A percentile compares a stretch with the other conserved stretches of the same genome.
These are phyloP conservation scores for Triticum timopheevii DNA, from an alignment of 176 grass and related monocot genomes.

Conservation along the genomic window DNA sequence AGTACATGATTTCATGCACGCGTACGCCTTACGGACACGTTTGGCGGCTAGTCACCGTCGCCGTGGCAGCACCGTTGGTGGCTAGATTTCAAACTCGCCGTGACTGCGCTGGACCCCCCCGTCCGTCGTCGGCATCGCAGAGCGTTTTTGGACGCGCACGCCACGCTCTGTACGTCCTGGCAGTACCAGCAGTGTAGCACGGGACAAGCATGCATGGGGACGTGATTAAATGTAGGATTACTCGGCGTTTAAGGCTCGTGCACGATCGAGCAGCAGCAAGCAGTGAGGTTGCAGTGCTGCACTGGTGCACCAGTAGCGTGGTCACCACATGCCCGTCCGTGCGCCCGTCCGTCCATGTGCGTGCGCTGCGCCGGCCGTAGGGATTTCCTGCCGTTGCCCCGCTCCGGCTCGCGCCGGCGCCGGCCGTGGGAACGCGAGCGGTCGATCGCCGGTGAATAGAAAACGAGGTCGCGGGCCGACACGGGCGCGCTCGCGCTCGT, in stretches of 20 bases:
- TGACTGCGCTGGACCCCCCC: background rate
- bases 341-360: too few species aligned
- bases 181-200: background rate
- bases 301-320: background rate
- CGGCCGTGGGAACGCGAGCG: too few species aligned
- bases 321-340: background rate
- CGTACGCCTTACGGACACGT: background rate
- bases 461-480: background rate
- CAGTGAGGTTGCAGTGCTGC: background rate
- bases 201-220: background rate
- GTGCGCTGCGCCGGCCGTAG: too few species aligned
- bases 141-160: background rate
- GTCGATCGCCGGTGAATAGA: background rate
- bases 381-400: background rate
- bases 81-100: conserved; percentile 8
- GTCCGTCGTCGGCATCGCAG: background rate
- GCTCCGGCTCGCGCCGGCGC: too few species aligned
- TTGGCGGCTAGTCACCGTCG: background rate
- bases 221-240: background rate
- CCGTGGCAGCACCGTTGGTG: background rate
- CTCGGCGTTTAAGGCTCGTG: background rate
- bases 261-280: background rate
- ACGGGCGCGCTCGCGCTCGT: background rate
- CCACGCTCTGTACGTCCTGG: background rate
- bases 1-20: too few species aligned